Evolutionary conservation across 2,329 filamentous ascomycete genomes (phyloP).

Genomic region (Botryosphaeria dothidea): DNA sequence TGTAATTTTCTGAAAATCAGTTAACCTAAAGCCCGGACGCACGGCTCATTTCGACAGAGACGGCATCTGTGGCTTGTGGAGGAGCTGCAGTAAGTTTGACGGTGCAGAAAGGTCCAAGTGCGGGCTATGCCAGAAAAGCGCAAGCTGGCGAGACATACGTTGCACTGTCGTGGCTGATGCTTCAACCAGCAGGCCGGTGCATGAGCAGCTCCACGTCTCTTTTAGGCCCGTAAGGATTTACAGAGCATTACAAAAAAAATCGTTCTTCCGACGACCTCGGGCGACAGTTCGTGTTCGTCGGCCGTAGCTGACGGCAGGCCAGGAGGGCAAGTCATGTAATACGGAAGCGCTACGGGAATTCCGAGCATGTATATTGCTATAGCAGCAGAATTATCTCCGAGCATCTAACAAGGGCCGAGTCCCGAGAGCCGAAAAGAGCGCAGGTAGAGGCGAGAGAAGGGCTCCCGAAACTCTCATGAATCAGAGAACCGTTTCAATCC

Average conservation of each 20-base stretch:
- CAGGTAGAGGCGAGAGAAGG: neutral
- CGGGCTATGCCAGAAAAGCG: neutral
- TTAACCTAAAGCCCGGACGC: neutral
- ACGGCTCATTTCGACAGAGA: neutral
- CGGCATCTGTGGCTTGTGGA: neutral
- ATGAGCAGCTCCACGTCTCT: neutral
- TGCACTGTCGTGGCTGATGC: conserved; percentile 7
- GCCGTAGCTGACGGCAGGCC: neutral
- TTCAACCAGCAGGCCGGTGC: neutral
- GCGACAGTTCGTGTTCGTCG: neutral
- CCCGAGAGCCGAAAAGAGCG: neutral
- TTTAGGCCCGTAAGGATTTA: too few relatives aligned
- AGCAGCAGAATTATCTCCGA: neutral
- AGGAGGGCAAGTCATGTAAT: conserved; percentile 6
- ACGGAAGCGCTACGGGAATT: neutral
- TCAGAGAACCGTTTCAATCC: conserved; percentile 1
- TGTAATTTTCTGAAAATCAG: neutral
- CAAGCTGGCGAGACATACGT: conserved; percentile 6
- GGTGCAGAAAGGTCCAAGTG: neutral
- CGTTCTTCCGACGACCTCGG: neutral
- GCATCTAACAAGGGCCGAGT: neutral
- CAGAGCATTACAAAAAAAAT: too few relatives aligned
- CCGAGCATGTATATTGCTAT: conserved; percentile 8
- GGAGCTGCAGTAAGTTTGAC: conserved; percentile 4
- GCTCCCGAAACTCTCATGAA: conserved; percentile 7